Conservation (phyloP, 495 filamentous ascomycete species). For the Diplogelasinospora grovesii region DNA sequence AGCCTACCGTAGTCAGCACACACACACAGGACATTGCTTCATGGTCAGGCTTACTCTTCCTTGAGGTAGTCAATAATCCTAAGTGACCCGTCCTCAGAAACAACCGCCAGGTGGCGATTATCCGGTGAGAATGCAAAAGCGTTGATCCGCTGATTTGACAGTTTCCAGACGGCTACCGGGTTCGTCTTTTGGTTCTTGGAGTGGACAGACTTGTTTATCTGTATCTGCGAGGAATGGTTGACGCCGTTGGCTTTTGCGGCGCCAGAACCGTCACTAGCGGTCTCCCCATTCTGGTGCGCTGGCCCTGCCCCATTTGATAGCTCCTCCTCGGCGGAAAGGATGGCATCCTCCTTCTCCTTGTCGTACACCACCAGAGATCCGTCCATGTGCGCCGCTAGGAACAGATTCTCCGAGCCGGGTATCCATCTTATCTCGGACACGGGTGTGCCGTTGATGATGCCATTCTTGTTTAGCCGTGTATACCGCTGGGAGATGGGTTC, state of each 20-base stretch:
- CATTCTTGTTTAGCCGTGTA: constrained; percentile 93
- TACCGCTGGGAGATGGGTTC: constrained; percentile 97
- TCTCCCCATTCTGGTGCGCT: constrained; percentile 27
- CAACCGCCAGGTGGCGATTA: constrained; percentile 77
- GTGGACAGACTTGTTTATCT: constrained; percentile 79
- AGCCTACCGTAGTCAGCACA: constrained; percentile 43
- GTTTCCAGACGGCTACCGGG: constrained; percentile 82
- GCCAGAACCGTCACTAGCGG: too few species aligned
- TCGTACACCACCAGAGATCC: constrained; percentile 94
- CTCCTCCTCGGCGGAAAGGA: constrained; percentile 44
- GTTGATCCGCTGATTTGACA: constrained; percentile 83
- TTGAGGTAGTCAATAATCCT: constrained; percentile 86
- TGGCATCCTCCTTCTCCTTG: constrained; percentile 94
- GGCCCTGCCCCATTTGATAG: constrained; percentile 18
- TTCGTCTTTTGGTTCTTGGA: constrained; percentile 92
- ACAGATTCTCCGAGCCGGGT: constrained; percentile 87
- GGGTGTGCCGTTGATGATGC: constrained; percentile 75
- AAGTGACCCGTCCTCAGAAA: constrained; percentile 84
- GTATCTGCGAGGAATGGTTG: constrained; percentile 35
- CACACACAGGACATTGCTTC: constrained; percentile 18
- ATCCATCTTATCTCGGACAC: constrained; percentile 89
- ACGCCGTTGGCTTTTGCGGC: constrained; percentile 24
- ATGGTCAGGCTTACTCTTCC: constrained; percentile 84
- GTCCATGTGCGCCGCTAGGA: constrained; percentile 88
- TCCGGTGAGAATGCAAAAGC: constrained; percentile 88